phyloP scores from a whole-genome alignment of 1,284 basidiomycete genomes.

The Bjerkandera adusta region DNA sequence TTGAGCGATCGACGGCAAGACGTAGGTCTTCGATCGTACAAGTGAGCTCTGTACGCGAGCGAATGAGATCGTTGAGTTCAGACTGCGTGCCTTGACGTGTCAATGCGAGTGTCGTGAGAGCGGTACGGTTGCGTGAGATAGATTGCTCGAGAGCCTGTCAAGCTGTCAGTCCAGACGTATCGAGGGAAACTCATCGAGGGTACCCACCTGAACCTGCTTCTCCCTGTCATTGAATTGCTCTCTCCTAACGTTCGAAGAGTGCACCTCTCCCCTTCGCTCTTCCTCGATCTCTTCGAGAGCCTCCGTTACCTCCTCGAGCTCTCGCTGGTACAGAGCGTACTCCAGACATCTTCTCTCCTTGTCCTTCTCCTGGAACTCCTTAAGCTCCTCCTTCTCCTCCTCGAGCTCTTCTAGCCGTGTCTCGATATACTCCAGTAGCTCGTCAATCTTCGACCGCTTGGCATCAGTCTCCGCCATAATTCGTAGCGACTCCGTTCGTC shows the following conservation, averaged over 20 bases:
- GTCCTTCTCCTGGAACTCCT: constrained; percentile 95
- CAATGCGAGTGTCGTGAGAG: constrained; percentile 65
- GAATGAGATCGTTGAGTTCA: constrained; percentile 79
- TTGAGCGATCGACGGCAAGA: constrained; percentile 56
- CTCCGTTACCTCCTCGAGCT: constrained; percentile 85
- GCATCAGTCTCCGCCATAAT: constrained; percentile 97
- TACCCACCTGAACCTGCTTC: constrained; percentile 73
- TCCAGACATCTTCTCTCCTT: constrained; percentile 94
- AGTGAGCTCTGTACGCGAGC: constrained; percentile 77
- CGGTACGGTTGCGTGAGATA: constrained; percentile 71
- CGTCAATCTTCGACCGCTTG: constrained; percentile 89
- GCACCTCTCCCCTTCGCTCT: constrained; percentile 80
- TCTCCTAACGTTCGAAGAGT: constrained; percentile 78
- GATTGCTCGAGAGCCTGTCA: constrained; percentile 69
- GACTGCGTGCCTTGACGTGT: constrained; percentile 71
- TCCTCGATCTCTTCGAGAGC: constrained; percentile 83
- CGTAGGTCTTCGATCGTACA: constrained; percentile 83
- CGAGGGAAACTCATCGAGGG: not conserved
- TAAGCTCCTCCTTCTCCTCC: constrained; percentile 96
- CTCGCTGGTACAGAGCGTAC: constrained; percentile 91
- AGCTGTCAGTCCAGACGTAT: constrained; percentile 1
- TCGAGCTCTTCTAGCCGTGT: constrained; percentile 89
- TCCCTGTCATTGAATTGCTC: constrained; percentile 84
- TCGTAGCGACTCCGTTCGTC: constrained; percentile 86
- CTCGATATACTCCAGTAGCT: constrained; percentile 90